These are phyloP conservation scores for Rehmannia glutinosa DNA, from an alignment of 257 asterid species.

Conservation along the genomic window DNA sequence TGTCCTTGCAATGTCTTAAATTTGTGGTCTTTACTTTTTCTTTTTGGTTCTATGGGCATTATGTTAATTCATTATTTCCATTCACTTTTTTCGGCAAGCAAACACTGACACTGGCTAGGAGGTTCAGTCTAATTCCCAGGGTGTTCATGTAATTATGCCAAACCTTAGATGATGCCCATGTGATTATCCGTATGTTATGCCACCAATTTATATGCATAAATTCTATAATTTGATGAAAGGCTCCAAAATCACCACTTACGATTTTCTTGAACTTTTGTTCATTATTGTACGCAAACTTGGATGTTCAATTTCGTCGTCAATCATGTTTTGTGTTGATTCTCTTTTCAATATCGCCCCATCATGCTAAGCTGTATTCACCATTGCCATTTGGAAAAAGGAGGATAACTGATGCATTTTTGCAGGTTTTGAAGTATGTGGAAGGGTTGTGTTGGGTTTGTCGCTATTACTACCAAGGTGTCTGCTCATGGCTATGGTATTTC, in stretches of 20 bases:
- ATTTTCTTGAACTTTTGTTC: not conserved
- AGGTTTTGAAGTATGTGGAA: conserved; percentile 89
- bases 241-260: not conserved
- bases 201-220: not conserved
- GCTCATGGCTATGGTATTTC: conserved; percentile 92
- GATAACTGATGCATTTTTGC: conserved; percentile 28
- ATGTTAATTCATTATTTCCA: not conserved
- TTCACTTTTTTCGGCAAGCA: not conserved
- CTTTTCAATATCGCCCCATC: not conserved
- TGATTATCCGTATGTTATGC: not conserved
- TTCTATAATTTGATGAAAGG: not conserved
- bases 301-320: not conserved
- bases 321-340: not conserved
- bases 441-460: conserved; percentile 99
- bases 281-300: not conserved
- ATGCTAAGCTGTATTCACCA: not conserved
- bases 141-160: not conserved
- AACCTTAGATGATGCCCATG: not conserved
- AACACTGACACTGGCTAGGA: not conserved
- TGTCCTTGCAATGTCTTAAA: no score
- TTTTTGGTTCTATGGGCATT: not conserved
- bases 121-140: not conserved
- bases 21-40: not conserved
- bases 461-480: conserved; percentile 97
- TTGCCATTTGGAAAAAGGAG: conserved; percentile 1